These are phyloP conservation scores for Diaporthe eres DNA, from an alignment of 2,329 filamentous ascomycete genomes.

Conservation along the genomic window DNA sequence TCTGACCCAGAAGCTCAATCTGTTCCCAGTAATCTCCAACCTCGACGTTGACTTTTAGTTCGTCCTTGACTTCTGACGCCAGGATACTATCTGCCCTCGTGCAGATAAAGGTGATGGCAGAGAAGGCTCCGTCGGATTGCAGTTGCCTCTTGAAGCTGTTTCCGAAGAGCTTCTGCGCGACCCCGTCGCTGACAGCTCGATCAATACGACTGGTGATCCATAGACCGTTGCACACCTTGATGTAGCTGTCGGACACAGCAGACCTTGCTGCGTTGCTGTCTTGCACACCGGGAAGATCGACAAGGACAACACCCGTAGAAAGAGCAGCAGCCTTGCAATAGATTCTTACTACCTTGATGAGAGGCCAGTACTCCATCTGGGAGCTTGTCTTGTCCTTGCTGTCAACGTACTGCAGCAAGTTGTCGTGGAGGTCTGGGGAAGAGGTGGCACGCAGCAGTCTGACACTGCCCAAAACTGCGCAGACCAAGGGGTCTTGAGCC, in stretches of 20 bases:
- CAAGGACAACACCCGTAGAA: conserved; percentile 53
- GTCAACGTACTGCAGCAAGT: conserved; percentile 66
- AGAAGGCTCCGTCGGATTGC: conserved; percentile 69
- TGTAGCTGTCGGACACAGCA: conserved; percentile 70
- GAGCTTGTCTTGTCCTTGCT: conserved; percentile 62
- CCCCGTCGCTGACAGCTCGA: conserved; percentile 72
- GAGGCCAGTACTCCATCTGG: conserved; percentile 59
- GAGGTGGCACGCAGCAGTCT: conserved; percentile 55
- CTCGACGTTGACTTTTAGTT: conserved; percentile 45
- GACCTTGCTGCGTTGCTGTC: conserved; percentile 73
- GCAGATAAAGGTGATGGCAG: conserved; percentile 71
- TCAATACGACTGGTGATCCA: conserved; percentile 76
- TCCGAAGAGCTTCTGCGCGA: conserved; percentile 68
- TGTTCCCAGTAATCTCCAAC: neutral
- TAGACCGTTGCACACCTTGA: conserved; percentile 71
- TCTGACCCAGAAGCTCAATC: conserved; percentile 23
- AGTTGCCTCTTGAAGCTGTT: conserved; percentile 71
- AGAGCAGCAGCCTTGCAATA: conserved; percentile 53
- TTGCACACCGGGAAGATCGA: conserved; percentile 70
- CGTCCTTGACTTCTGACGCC: conserved; percentile 52
- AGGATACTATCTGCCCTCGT: conserved; percentile 74
- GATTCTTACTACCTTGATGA: conserved; percentile 65
- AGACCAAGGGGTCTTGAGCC: conserved; percentile 56
- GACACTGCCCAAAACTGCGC: conserved; percentile 61
- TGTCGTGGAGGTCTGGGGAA: conserved; percentile 58